Conservation (phyloP, 2,329 filamentous ascomycete species). For the Diaporthe destruens region DNA sequence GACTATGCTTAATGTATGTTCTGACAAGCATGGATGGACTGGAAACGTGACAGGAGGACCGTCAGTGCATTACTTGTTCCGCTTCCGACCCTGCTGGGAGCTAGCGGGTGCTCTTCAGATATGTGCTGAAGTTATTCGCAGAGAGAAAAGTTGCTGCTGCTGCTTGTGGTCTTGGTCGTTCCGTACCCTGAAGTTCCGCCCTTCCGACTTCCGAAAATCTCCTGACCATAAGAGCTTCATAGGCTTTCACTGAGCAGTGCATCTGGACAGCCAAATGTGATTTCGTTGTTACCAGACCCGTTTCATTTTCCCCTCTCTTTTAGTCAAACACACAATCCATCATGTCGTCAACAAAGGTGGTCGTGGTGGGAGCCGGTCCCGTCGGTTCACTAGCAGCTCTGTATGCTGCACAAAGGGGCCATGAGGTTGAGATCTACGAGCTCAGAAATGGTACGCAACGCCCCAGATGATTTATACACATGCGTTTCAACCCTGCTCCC, state of each 20-base stretch:
- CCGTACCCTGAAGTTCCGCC: conserved; percentile 31
- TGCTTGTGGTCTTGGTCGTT: conserved; percentile 13
- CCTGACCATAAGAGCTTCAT: conserved; percentile 24
- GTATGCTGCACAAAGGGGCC: conserved; percentile 89
- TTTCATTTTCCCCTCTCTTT: neutral
- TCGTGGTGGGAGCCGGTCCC: conserved; percentile 92
- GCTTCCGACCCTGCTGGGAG: conserved; percentile 11
- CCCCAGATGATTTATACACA: neutral
- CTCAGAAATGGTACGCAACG: conserved; percentile 79
- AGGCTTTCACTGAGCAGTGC: neutral
- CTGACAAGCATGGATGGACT: neutral
- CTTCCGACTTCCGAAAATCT: conserved; percentile 36
- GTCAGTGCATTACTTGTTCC: neutral
- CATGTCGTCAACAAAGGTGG: conserved; percentile 65
- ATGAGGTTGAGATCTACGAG: conserved; percentile 95
- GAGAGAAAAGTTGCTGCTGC: conserved; percentile 8
- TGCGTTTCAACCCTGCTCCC: neutral
- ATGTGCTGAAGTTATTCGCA: conserved; percentile 28
- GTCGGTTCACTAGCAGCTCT: conserved; percentile 92
- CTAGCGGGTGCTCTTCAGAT: neutral
- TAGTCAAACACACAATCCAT: neutral
- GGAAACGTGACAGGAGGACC: neutral
- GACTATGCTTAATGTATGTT: neutral
- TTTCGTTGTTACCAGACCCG: neutral
- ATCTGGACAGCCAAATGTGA: neutral